A percentile compares a stretch with the other conserved stretches of the same genome.
Evolutionary conservation across 768 basidiomycete genomes (phyloP).

Genomic region (Pisolithus sp.): DNA sequence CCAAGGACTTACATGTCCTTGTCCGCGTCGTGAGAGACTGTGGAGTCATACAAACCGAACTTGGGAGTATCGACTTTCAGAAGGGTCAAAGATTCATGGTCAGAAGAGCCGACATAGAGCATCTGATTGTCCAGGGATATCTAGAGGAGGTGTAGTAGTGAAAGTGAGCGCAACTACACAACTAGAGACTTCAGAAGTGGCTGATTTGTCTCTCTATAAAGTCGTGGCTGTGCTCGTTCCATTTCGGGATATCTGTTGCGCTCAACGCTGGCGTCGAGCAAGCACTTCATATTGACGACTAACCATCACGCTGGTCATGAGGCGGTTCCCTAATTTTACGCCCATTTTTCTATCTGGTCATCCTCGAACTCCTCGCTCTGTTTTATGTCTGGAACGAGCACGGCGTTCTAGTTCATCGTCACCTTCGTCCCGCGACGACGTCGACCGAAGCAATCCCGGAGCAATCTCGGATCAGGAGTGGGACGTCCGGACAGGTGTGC

Average conservation of each 20-base stretch:
- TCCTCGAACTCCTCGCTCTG: constrained; percentile 16
- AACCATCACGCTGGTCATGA: background rate
- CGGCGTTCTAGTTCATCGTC: background rate
- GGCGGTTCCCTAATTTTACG: background rate
- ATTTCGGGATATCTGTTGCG: constrained; percentile 1
- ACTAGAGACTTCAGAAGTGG: background rate
- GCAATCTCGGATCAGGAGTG: constrained; percentile 64
- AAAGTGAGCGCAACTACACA: constrained; percentile 4
- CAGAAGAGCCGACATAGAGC: constrained; percentile 82
- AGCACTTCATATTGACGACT: background rate
- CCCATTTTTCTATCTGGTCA: constrained; percentile 1
- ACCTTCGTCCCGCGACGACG: constrained; percentile 9
- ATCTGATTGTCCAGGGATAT: constrained; percentile 89
- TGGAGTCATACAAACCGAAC: constrained; percentile 87
- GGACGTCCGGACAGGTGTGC: constrained; percentile 68
- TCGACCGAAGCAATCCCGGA: constrained; percentile 5
- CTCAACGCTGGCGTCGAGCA: background rate
- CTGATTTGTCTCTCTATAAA: background rate
- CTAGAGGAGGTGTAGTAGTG: constrained; percentile 68
- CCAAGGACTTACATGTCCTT: constrained; percentile 83
- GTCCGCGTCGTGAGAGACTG: constrained; percentile 86
- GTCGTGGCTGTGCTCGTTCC: constrained; percentile 15
- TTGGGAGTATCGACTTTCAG: constrained; percentile 84
- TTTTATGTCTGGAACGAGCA: background rate
- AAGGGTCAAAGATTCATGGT: constrained; percentile 90